Evolutionary conservation across 169 alveolate species (phyloP), one percentile per base, ranked within the genome.

Genomic region (Toxoplasma gondii): DNA sequence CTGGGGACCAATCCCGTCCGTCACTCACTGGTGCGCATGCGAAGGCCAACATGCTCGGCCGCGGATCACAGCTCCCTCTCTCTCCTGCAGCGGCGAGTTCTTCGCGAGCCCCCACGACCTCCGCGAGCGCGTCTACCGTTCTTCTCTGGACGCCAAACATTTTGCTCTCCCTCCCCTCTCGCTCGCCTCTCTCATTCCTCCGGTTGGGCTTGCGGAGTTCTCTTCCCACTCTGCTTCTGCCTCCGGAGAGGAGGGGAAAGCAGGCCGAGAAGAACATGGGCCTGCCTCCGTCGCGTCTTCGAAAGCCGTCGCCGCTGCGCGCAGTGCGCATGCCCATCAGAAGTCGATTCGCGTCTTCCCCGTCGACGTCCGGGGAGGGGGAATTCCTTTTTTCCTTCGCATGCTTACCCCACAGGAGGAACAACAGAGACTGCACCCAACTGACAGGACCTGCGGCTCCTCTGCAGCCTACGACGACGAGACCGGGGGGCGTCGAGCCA

Each of bases 311-410:
- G 74, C 74, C 31, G 74, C n/a, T 27, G 74, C 74, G 29, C 5
- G 34, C 34, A 64, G 34, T 16, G n/a, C 22, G n/a, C 34, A 64
- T 27, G 74, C n/a, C 24, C 74, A 64, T 16, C 74, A 64, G 34
- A 19, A 27, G n/a, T 64, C 74, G 24, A 27, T 64, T 64, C 86
- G 86, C 49, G 86, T 78, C 45, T 78, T 78, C 44, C 86, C 86
- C 45, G 86, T 78, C 39, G 86, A 78, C 24, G 86, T 78, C 29
- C 86, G 49, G 2, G 86, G 86, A 17, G 86, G 86, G 7, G 86
- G 86, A 19, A 38, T 78, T 31, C 86, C 86, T 10, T n/a, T 78
- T 19, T 78, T 78, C 45, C 45, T 78, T 41, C 1, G 9, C 19
- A 45, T 78, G n/a, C 16, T 38, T 4, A 24, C 86, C n/a, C 86